A percentile compares a stretch with the other conserved stretches of the same genome.
Evolutionary conservation across 106 monocot genomes (phyloP).

Genomic region (Acorus calamus): DNA sequence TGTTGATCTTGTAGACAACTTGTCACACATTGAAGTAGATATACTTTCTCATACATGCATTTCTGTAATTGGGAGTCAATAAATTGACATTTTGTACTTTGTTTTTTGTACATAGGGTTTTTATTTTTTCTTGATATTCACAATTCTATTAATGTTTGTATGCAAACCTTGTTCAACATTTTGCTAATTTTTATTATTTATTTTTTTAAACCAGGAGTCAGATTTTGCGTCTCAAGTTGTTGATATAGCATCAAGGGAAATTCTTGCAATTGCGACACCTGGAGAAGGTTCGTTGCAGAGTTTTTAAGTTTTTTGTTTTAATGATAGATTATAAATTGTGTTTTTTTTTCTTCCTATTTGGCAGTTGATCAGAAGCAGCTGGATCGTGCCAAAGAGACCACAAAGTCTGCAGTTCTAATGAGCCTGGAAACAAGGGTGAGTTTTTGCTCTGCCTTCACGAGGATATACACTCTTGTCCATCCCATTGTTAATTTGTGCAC

Average conservation of each 20-base stretch:
- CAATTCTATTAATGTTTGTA: too few species aligned
- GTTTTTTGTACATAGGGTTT: too few species aligned
- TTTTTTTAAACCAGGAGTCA: conserved; percentile 26
- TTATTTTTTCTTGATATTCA: too few species aligned
- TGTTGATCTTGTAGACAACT: too few species aligned
- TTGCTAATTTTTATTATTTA: background rate
- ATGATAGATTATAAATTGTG: background rate
- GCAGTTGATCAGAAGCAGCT: conserved; percentile 63
- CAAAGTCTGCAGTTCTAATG: conserved; percentile 72
- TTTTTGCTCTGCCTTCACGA: background rate
- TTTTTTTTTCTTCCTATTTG: conserved; percentile 4
- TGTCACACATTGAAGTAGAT: too few species aligned
- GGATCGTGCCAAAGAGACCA: conserved; percentile 65
- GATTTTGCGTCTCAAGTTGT: conserved; percentile 57
- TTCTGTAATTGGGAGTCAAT: too few species aligned
- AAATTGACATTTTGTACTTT: too few species aligned
- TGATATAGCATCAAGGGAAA: conserved; percentile 72
- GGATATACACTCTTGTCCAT: too few species aligned
- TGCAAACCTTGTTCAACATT: too few species aligned
- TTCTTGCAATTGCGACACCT: conserved; percentile 60
- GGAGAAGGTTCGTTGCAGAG: conserved; percentile 48
- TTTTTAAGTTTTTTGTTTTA: background rate
- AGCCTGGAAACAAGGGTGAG: conserved; percentile 73
- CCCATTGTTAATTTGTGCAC: background rate
- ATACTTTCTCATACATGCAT: too few species aligned